Percentiles rank a stretch among this genome's conserved stretches.
These are phyloP conservation scores for Microdochium paspali DNA, from an alignment of 2,329 filamentous ascomycete genomes.

Conservation along the genomic window DNA sequence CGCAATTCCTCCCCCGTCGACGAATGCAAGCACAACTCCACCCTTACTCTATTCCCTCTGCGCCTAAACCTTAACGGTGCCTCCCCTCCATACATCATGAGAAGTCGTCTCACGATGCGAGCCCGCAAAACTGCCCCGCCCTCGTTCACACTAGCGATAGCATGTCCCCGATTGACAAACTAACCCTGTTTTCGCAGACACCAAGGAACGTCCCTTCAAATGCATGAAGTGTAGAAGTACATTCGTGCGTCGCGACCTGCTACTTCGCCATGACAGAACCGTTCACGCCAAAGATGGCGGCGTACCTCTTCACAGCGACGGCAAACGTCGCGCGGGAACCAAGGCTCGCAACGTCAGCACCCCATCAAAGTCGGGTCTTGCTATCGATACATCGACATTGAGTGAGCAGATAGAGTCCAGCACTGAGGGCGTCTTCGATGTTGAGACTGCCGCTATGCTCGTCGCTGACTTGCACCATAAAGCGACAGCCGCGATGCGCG, in stretches of 20 bases:
- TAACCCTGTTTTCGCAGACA: slow-evolving; percentile 52
- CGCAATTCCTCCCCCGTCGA: slow-evolving; percentile 5
- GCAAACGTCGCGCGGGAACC: slow-evolving; percentile 69
- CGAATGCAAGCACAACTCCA: slow-evolving; percentile 2
- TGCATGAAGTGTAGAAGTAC: slow-evolving; percentile 97
- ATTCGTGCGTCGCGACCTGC: slow-evolving; percentile 92
- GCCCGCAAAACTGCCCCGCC: slow-evolving; percentile 7
- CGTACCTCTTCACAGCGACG: slow-evolving; percentile 85
- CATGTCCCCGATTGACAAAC: background rate
- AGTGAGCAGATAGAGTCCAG: slow-evolving; percentile 82
- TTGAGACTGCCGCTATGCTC: slow-evolving; percentile 96
- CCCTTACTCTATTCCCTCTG: slow-evolving; percentile 3
- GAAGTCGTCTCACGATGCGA: slow-evolving; percentile 2
- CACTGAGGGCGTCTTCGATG: slow-evolving; percentile 85
- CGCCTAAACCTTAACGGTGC: slow-evolving; percentile 5
- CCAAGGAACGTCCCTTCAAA: slow-evolving; percentile 97
- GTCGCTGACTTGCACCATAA: slow-evolving; percentile 98
- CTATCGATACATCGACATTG: slow-evolving; percentile 75
- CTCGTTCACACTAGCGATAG: slow-evolving; percentile 8
- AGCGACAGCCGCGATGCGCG: slow-evolving; percentile 62
- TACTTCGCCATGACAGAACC: slow-evolving; percentile 93
- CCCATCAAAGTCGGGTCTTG: slow-evolving; percentile 68
- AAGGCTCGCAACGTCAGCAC: slow-evolving; percentile 55
- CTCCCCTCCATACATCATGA: slow-evolving; percentile 13
- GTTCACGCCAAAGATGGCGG: slow-evolving; percentile 98